phyloP scores from a whole-genome alignment of 257 asterid genomes.

The Phtheirospermum japonicum region DNA sequence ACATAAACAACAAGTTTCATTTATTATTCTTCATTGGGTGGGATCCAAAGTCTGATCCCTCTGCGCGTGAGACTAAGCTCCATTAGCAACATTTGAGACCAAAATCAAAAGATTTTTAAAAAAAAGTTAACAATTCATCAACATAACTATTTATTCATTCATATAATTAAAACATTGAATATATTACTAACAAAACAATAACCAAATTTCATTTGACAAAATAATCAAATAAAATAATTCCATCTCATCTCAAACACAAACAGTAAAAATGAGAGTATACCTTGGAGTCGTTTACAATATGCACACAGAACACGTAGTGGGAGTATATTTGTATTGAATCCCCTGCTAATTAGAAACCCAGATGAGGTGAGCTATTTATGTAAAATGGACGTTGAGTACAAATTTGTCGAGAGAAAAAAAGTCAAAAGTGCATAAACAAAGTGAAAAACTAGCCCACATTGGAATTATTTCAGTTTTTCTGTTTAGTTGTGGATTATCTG shows the following conservation, averaged over 20 bases:
- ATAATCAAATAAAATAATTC: background rate
- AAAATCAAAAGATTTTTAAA: no score
- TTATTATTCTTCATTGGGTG: no score
- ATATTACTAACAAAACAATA: background rate
- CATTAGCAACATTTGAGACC: no score
- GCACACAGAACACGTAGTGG: background rate
- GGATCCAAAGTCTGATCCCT: no score
- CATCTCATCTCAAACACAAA: no score
- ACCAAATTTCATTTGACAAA: conserved; percentile 17
- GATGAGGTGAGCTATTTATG: conserved; percentile 25
- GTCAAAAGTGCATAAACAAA: conserved; percentile 27
- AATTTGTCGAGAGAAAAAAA: conserved; percentile 14
- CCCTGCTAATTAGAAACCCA: conserved; percentile 13
- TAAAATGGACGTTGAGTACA: conserved; percentile 26
- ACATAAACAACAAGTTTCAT: no score
- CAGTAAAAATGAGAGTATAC: background rate
- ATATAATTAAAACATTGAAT: background rate
- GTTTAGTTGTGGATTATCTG: conserved; percentile 14
- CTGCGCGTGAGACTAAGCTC: no score
- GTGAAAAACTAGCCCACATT: background rate
- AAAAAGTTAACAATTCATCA: no score
- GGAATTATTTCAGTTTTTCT: conserved; percentile 11
- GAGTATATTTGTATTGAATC: background rate
- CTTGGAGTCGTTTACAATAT: conserved; percentile 22
- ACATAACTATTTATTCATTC: background rate